Evolutionary conservation across 2,329 filamentous ascomycete species (phyloP), one percentile per base, ranked within the genome.

Genomic region (Fusarium redolens): DNA sequence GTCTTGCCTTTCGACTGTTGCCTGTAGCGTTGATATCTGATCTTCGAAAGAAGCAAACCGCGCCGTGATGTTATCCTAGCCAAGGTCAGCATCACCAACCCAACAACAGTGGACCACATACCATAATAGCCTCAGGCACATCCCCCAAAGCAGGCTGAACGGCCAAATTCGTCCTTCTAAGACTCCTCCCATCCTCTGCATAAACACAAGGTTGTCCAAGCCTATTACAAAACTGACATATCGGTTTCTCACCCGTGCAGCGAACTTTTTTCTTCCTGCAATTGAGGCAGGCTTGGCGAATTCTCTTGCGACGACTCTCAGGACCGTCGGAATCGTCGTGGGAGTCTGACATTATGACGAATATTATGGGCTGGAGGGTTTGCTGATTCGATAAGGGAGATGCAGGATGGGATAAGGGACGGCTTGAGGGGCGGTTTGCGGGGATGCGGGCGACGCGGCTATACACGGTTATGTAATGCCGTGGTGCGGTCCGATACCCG

Each of bases 231-330:
- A 69, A 69, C 18, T 48, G 55, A 12, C 65, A 69, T n/a, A 51
- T 45, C 3, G 66, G 66, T 15, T 69, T 69, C 18, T 69, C 66
- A 3, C 66, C 66, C 5, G 58, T 65, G 15, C 66, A 69, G 4
- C 65, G 51, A 15, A 69, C 65, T 7, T 69, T 69, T 38, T 69
- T 69, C 30, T 54, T 51, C 28, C 66, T 69, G 22, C 65, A 68
- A 8, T 68, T 68, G 30, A 68, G 65, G 20, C 65, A 68, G 4
- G 65, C 65, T 68, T 68, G 63, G 35, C 63, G 65, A 0, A 68
- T 68, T 38, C 65, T 68, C 30, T 68, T 68, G 3, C 65, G 65
- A 17, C 65, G 63, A 20, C 47, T 68, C 28, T 68, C 65, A 4
- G 56, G 47, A 8, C 65, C 64, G 35, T 68, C 65, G 20, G 65